Conservation (phyloP, 768 basidiomycete genomes). For the Serendipita sp. region DNA sequence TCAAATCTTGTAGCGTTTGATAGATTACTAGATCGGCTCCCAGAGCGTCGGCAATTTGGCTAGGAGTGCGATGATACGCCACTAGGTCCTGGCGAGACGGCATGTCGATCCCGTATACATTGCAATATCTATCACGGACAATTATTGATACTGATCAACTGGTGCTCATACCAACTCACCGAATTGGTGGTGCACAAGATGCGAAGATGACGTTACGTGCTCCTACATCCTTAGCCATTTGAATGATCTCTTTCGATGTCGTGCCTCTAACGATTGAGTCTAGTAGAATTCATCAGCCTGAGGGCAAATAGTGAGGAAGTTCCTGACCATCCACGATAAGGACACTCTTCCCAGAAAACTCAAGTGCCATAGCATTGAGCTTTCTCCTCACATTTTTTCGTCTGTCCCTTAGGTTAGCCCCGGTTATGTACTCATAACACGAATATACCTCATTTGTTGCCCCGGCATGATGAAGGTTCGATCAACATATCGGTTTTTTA, state of each 20-base stretch:
- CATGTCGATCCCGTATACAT: conserved; percentile 99
- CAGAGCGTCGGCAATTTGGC: conserved; percentile 61
- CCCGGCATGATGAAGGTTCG: conserved; percentile 99
- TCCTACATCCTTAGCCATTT: conserved; percentile 98
- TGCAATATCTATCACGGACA: conserved; percentile 42
- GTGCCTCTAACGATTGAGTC: conserved; percentile 98
- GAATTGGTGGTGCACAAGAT: conserved; percentile 92
- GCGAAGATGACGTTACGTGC: conserved; percentile 93
- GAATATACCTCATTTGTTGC: conserved; percentile 67
- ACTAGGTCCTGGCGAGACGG: conserved; percentile 89
- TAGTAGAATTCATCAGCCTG: conserved; percentile 18
- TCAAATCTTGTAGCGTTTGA: conserved; percentile 80
- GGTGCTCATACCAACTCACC: conserved; percentile 27
- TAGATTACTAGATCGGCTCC: conserved; percentile 94
- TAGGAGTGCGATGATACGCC: conserved; percentile 55
- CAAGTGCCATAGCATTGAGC: conserved; percentile 95
- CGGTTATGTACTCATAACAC: neutral
- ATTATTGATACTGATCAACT: conserved; percentile 1
- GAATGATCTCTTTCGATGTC: conserved; percentile 94
- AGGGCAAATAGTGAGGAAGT: neutral
- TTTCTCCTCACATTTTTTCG: conserved; percentile 89
- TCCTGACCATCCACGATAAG: conserved; percentile 81
- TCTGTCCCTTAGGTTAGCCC: conserved; percentile 22
- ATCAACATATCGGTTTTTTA: conserved; percentile 97
- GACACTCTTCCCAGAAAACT: conserved; percentile 83